phyloP scores from a whole-genome alignment of 2,329 filamentous ascomycete species.

The Endocalyx cinctus region DNA sequence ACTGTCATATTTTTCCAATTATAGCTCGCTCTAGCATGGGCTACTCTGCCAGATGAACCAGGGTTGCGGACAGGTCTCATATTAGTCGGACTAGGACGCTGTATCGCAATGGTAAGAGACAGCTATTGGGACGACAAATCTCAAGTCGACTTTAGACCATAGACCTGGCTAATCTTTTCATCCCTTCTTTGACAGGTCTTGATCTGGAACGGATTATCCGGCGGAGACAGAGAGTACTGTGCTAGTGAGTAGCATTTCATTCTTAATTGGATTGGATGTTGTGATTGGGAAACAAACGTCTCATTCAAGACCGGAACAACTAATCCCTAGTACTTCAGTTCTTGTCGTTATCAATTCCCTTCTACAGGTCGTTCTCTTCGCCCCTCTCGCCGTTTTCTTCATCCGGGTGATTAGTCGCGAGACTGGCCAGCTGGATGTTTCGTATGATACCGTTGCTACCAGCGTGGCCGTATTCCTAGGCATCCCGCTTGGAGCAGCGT shows the following conservation, averaged over 20 bases:
- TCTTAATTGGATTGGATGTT: no score
- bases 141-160: no score
- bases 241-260: no score
- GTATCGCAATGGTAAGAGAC: constrained; percentile 74
- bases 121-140: no score
- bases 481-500: constrained; percentile 74
- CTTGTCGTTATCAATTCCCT: constrained; percentile 72
- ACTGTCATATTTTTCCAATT: neutral
- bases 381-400: constrained; percentile 64
- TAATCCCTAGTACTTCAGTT: no score
- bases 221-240: constrained; percentile 77
- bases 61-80: constrained; percentile 65
- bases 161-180: no score
- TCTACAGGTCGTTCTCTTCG: constrained; percentile 69
- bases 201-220: constrained; percentile 75
- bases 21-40: constrained; percentile 63
- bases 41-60: constrained; percentile 56
- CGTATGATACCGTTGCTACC: constrained; percentile 67
- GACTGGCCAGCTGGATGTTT: constrained; percentile 29
- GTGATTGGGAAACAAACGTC: no score
- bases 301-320: no score
- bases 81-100: constrained; percentile 77
- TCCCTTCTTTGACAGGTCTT: no score
- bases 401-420: constrained; percentile 61
- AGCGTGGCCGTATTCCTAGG: constrained; percentile 82